phyloP scores from a whole-genome alignment of 106 monocot genomes.

The Alisma plantagoaquatica region DNA sequence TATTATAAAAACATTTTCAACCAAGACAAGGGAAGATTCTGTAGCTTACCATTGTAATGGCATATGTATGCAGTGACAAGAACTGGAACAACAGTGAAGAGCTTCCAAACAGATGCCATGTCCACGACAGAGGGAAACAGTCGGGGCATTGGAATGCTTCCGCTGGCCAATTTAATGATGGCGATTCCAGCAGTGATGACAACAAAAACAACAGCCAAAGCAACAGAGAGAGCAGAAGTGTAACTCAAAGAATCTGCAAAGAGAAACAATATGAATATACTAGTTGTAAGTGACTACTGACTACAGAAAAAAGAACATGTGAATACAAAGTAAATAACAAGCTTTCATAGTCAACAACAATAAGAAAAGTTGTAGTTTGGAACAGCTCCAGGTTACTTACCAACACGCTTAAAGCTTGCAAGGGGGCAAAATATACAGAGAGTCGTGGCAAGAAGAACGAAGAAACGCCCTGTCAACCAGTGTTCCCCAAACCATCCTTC shows the following conservation, averaged over 20 bases:
- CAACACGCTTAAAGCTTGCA: constrained; percentile 60
- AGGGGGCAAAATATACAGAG: constrained; percentile 46
- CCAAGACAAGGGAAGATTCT: background rate
- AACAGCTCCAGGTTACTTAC: no score
- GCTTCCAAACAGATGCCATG: constrained; percentile 43
- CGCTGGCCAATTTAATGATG: constrained; percentile 41
- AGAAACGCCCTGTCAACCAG: constrained; percentile 75
- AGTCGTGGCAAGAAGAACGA: constrained; percentile 54
- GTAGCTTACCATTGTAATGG: constrained; percentile 57
- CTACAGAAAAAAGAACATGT: no score
- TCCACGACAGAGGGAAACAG: constrained; percentile 38
- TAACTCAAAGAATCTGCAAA: constrained; percentile 62
- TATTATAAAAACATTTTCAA: background rate
- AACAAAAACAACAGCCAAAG: constrained; percentile 60
- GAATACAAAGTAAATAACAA: no score
- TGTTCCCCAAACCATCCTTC: constrained; percentile 96
- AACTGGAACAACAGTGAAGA: constrained; percentile 63
- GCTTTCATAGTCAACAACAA: no score
- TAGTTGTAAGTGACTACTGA: background rate
- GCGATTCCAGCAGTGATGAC: constrained; percentile 59
- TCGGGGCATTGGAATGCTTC: constrained; percentile 44
- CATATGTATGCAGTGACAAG: constrained; percentile 68
- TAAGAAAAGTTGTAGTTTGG: no score
- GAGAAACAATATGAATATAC: background rate
- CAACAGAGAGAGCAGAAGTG: constrained; percentile 69